Conservation (phyloP, 495 filamentous ascomycete species). For the Neurospora sublineolata region DNA sequence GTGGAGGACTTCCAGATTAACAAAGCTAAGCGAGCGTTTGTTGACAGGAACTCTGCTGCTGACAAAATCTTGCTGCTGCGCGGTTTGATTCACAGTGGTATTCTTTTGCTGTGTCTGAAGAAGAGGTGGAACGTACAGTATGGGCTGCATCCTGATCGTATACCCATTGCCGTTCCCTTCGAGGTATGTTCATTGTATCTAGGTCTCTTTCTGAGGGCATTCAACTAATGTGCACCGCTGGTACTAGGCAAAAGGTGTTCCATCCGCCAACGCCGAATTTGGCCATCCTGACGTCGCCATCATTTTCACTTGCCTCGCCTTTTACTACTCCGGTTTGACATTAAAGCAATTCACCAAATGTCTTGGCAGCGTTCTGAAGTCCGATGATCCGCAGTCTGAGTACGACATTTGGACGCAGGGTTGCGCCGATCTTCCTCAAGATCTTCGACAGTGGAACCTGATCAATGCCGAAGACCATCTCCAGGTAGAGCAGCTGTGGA, state of each 20-base stretch:
- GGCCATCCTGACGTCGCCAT: conserved; percentile 47
- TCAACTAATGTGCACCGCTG: not conserved
- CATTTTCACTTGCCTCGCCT: conserved; percentile 39
- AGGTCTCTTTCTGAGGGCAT: not conserved
- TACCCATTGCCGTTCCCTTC: conserved; percentile 30
- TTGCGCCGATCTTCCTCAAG: conserved; percentile 26
- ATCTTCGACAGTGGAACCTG: conserved; percentile 31
- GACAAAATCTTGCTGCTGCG: conserved; percentile 19
- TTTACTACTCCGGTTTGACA: conserved; percentile 39
- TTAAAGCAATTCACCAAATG: conserved; percentile 27
- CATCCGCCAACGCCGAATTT: conserved; percentile 6
- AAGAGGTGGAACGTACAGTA: conserved; percentile 38
- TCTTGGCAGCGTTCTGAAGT: conserved; percentile 32
- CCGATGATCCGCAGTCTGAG: conserved; percentile 38
- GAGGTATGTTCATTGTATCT: not conserved
- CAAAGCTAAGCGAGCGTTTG: not conserved
- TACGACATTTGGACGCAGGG: conserved; percentile 37
- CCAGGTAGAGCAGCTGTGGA: conserved; percentile 34
- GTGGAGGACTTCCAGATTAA: not conserved
- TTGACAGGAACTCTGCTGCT: not conserved
- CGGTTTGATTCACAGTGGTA: conserved; percentile 29
- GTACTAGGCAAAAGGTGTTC: conserved; percentile 4
- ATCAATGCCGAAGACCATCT: conserved; percentile 40
- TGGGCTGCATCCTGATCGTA: conserved; percentile 26
- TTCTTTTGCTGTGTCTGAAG: conserved; percentile 30